Evolutionary conservation across 2,329 filamentous ascomycete species (phyloP), one percentile per base, ranked within the genome.

Genomic region (Dactylonectria estremocensis): DNA sequence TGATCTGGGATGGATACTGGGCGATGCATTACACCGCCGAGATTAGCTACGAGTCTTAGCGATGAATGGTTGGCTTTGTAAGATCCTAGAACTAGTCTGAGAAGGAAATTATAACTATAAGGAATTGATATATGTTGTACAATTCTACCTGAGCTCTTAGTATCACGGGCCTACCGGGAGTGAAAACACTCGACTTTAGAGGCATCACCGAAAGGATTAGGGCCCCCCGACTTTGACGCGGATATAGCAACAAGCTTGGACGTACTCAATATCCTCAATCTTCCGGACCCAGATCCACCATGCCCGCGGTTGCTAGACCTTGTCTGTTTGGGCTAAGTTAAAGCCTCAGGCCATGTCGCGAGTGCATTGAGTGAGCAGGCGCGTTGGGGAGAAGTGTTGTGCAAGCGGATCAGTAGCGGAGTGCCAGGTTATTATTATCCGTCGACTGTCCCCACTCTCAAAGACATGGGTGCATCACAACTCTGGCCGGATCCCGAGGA

Each of bases 1-100:
- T 73, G 58, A 86, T 87, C 24, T 87, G 85, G 84, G 85, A 87
- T 76, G 75, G 69, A 2, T 87, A 88, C 69, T 88, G 85, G 85
- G 79, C 73, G 2, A 80, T 86, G 77, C 85, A 87, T 71, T 83
- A 77, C 58, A 83, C 78, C 62, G 80, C 83, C 61, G 68, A 73
- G 61, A 68, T 81, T 46, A 66, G 75, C 24, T 82, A 81, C 37
- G 24, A 28, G 35, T 40, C 35, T 40, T 40, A 40, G 35, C 5
- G 35, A 5, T 11, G 35, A 40, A 40, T 40, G 35, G 35, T 40
- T 40, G 5, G 35, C 35, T 40, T 40, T 40, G 5, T 40, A 40
- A 40, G 35, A 40, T 40, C 35, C 35, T 40, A 40, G 35, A 40
- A 40, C 35, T 40, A 40, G 35, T 40, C 35, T 40, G 14, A 40